Base-by-base conservation (phyloP, 305 asterid species). In the Fraxinus platypoda region DNA sequence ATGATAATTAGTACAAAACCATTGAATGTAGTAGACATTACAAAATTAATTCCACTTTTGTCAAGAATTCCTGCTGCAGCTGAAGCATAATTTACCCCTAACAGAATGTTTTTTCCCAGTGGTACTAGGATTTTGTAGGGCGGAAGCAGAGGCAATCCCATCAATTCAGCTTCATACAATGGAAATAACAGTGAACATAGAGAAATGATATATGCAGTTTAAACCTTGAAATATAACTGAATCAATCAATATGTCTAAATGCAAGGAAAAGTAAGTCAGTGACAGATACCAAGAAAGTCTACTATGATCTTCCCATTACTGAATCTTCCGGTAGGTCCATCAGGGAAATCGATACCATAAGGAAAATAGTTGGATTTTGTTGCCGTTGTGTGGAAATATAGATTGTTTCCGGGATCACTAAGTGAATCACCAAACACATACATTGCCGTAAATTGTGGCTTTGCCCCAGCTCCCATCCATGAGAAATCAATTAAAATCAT, bases 321-420 rank as follows among this genome's bases (percentile, higher is more conserved):
- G 82, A 85, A 88, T 75, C 91, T 87, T 1, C 91, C 91, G 3
- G 90, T 85, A 2, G 90, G 86, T 1, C 87, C 88, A 7, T 4
- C 6, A 25, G 30, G 43, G 8, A 80, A 87, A 82, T 88, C 91
- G 0, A 86, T 38, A 35, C 90, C 90, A 31, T 88, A 83, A 79
- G 91, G 91, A 33, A 21, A 76, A 71, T 41, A 85, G 80, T 88
- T 83, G 19, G 90, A 86, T 74, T 88, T 88, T 1, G 90, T 87
- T 4, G 28, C 6, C 4, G 80, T 74, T 23, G 5, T 3, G 5
- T 13, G 23, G 76, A 83, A 80, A 52, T 85, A 12, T 49, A 43
- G 75, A 87, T 87, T 88, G 82, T 85, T 87, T 30, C 91, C 90
- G 2, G 82, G 80, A 80, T 87, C 91, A 8, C 23, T 46, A 12